These are phyloP conservation scores for Blastocystis sp. DNA, from an alignment of 352 stramenopile species.

Conservation along the genomic window DNA sequence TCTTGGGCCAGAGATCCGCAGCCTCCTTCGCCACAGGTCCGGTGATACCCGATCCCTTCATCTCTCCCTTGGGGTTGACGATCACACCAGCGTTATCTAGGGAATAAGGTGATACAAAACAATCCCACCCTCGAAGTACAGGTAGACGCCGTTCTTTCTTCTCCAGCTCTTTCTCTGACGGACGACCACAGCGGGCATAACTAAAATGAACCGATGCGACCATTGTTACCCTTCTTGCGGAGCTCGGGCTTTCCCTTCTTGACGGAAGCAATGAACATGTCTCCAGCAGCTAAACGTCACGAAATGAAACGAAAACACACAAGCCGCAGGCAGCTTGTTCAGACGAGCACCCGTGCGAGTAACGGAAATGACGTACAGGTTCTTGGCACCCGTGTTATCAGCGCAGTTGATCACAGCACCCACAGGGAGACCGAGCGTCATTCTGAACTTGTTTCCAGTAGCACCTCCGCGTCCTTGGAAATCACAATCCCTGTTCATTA, in stretches of 20 bases:
- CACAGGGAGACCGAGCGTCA: conserved; percentile 93
- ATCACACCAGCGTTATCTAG: conserved; percentile 95
- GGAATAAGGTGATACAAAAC: not conserved
- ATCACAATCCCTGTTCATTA: not conserved
- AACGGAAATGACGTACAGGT: conserved; percentile 98
- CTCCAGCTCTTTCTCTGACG: conserved; percentile 96
- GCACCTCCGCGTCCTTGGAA: conserved; percentile 78
- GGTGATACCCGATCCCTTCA: conserved; percentile 99
- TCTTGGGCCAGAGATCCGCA: conserved; percentile 98
- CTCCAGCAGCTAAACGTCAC: conserved; percentile 70
- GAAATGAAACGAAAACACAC: conserved; percentile 59
- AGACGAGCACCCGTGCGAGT: conserved; percentile 95
- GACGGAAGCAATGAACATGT: conserved; percentile 99
- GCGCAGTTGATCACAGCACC: conserved; percentile 98
- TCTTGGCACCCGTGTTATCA: conserved; percentile 99
- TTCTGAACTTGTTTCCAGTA: conserved; percentile 95
- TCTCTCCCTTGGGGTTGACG: conserved; percentile 99
- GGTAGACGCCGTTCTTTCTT: conserved; percentile 97
- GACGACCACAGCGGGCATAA: conserved; percentile 97
- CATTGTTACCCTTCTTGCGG: conserved; percentile 82
- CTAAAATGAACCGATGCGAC: conserved; percentile 56
- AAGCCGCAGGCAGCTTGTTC: conserved; percentile 93
- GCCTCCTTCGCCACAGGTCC: conserved; percentile 99
- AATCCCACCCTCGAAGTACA: conserved; percentile 90
- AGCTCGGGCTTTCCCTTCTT: conserved; percentile 99